These are phyloP conservation scores for Candida vartiovaarae DNA, from an alignment of 805 yeast genomes.

Conservation along the genomic window DNA sequence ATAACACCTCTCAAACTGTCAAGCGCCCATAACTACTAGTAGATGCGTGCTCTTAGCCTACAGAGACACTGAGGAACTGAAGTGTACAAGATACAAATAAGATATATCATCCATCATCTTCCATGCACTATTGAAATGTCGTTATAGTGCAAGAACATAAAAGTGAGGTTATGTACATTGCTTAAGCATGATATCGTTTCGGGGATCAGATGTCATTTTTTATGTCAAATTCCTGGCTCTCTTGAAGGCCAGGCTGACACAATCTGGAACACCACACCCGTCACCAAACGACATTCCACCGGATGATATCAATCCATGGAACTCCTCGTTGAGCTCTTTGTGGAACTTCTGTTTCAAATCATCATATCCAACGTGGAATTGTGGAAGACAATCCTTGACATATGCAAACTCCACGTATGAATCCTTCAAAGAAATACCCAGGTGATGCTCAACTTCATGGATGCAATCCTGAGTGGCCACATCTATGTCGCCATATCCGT, in stretches of 20 bases:
- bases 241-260: slow-evolving; percentile 56
- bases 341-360: slow-evolving; percentile 32
- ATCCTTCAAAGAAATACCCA: slow-evolving; percentile 17
- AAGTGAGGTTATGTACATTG: too few relatives aligned
- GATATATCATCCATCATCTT: too few relatives aligned
- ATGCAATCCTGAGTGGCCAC: slow-evolving; percentile 19
- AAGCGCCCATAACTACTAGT: too few relatives aligned
- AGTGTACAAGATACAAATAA: too few relatives aligned
- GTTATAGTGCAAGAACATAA: too few relatives aligned
- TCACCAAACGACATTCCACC: slow-evolving; percentile 79
- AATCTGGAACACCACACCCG: slow-evolving; percentile 89
- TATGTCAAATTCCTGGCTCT: slow-evolving; percentile 33
- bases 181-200: neutral
- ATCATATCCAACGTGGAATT: slow-evolving; percentile 64
- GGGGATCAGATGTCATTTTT: neutral
- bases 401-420: slow-evolving; percentile 24
- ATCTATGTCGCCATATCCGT: slow-evolving; percentile 22
- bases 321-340: slow-evolving; percentile 27
- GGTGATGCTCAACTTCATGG: slow-evolving; percentile 28
- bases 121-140: too few relatives aligned
- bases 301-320: slow-evolving; percentile 38
- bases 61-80: too few relatives aligned
- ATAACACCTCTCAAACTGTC: too few relatives aligned
- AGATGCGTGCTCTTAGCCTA: too few relatives aligned
- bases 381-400: slow-evolving; percentile 68